Conservation (phyloP, 2,329 filamentous ascomycete species). For the Fusarium nurragi region DNA sequence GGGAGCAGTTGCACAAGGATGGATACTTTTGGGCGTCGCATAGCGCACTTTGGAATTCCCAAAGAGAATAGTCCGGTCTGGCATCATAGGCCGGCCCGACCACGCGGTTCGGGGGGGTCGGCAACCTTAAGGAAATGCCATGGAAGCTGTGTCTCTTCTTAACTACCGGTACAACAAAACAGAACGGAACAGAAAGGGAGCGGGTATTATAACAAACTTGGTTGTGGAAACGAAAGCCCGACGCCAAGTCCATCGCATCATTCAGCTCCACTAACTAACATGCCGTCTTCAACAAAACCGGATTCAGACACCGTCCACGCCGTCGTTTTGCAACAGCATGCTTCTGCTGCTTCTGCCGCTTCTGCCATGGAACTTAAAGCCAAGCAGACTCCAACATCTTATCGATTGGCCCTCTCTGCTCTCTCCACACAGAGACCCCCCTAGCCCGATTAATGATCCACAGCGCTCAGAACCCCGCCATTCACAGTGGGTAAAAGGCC, state of each 20-base stretch:
- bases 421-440: conserved; percentile 2
- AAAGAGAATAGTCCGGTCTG: conserved; percentile 31
- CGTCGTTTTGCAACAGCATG: conserved; percentile 22
- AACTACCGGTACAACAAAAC: conserved; percentile 4
- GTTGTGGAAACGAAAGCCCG: conserved; percentile 11
- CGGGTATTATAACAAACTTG: conserved; percentile 26
- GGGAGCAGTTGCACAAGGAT: conserved; percentile 34
- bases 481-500: conserved; percentile 26
- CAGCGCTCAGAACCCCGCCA: conserved; percentile 35
- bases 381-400: conserved; percentile 21
- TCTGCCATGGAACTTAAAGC: conserved; percentile 21
- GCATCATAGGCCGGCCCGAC: conserved; percentile 40
- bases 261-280: conserved; percentile 31
- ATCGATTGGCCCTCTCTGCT: conserved; percentile 29
- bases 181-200: background rate
- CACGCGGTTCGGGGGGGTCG: conserved; percentile 33
- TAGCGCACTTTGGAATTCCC: conserved; percentile 24
- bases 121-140: conserved; percentile 22
- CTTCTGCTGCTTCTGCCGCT: conserved; percentile 13
- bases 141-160: conserved; percentile 13
- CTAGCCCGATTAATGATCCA: conserved; percentile 36
- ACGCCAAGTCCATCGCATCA: conserved; percentile 31
- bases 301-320: conserved; percentile 27
- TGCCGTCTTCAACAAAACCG: conserved; percentile 29
- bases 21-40: conserved; percentile 26